Conservation (phyloP, 768 basidiomycete genomes). For the Russula foetens region DNA sequence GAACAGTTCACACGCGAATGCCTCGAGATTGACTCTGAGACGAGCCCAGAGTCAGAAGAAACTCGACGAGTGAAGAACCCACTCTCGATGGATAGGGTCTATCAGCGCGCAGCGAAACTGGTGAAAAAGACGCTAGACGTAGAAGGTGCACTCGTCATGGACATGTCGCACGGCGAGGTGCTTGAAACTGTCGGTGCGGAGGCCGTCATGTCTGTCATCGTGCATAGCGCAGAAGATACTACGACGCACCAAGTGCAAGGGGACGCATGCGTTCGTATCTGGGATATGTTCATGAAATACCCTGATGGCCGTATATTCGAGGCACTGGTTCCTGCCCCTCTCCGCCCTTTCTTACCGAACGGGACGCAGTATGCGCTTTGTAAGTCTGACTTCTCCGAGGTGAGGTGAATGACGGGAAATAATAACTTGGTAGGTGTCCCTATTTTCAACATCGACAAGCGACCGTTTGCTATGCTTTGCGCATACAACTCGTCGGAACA, state of each 20-base stretch:
- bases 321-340: slow-evolving; percentile 74
- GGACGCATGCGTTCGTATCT: slow-evolving; percentile 68
- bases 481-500: slow-evolving; percentile 84
- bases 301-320: slow-evolving; percentile 87
- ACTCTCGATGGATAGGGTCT: slow-evolving; percentile 76
- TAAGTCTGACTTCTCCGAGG: slow-evolving; percentile 31
- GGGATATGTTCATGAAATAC: slow-evolving; percentile 66
- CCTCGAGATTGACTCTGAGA: slow-evolving; percentile 74
- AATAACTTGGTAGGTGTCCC: slow-evolving; percentile 56
- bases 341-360: slow-evolving; percentile 72
- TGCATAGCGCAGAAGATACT: slow-evolving; percentile 60
- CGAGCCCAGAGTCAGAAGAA: slow-evolving; percentile 34
- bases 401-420: background rate
- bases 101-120: slow-evolving; percentile 82
- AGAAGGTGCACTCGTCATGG: slow-evolving; percentile 87
- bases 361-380: slow-evolving; percentile 84
- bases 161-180: slow-evolving; percentile 86
- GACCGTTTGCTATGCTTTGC: slow-evolving; percentile 84
- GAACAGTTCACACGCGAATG: slow-evolving; percentile 94
- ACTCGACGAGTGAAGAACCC: slow-evolving; percentile 20
- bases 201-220: slow-evolving; percentile 55
- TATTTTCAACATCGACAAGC: slow-evolving; percentile 88
- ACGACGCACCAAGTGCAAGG: slow-evolving; percentile 48
- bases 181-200: slow-evolving; percentile 59
- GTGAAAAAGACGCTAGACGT: slow-evolving; percentile 87